Conservation (phyloP, 176 grass and related monocot species). For the Zoysia pacifica region DNA sequence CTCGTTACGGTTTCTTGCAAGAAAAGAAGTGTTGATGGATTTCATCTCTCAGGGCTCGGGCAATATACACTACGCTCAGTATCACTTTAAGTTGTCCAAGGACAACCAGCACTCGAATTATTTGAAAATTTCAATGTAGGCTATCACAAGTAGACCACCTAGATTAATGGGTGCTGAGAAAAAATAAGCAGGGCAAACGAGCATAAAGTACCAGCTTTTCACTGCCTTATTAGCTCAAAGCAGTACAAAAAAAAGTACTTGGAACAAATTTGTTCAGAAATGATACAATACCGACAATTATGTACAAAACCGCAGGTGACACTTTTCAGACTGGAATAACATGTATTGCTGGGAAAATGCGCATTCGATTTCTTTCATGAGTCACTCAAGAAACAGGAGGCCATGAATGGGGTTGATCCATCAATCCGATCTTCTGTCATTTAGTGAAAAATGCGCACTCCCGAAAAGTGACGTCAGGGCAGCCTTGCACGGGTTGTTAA, state of each 20-base stretch:
- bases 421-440: constrained; percentile 29
- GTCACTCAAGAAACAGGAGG: neutral
- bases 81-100: too few species aligned
- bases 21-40: too few species aligned
- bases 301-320: constrained; percentile 29
- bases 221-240: constrained; percentile 16
- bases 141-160: neutral
- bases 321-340: neutral
- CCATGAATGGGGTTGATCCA: constrained; percentile 16
- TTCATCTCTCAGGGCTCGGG: too few species aligned
- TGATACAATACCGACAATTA: neutral
- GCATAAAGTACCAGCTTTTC: neutral
- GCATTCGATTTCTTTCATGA: constrained; percentile 20
- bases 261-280: constrained; percentile 6
- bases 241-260: constrained; percentile 20
- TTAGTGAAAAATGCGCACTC: neutral
- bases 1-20: too few species aligned
- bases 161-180: neutral
- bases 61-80: too few species aligned
- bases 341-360: constrained; percentile 11
- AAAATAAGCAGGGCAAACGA: neutral
- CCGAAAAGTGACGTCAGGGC: neutral
- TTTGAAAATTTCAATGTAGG: neutral
- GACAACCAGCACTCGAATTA: neutral
- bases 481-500: constrained; percentile 1